A percentile compares a stretch with the other conserved stretches of the same genome.
Evolutionary conservation across 1,139 yeast genomes (phyloP).

Genomic region (Saccharomyces uvarum): DNA sequence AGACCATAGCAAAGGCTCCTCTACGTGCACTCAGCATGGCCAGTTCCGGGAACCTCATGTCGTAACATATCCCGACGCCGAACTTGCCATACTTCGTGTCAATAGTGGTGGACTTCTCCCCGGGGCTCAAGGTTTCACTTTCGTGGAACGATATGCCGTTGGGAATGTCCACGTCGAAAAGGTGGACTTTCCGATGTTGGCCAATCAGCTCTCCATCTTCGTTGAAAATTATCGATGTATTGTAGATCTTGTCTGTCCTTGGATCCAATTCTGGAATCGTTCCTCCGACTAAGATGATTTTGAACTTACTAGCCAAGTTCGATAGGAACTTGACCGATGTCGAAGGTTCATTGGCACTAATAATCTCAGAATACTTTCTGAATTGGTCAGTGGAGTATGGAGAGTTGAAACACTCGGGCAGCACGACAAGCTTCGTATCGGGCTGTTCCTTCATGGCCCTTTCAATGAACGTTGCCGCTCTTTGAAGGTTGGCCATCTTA

Average conservation of each 20-base stretch:
- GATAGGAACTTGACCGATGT: slow-evolving; percentile 46
- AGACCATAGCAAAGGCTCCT: slow-evolving; percentile 79
- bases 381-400: slow-evolving; percentile 88
- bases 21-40: slow-evolving; percentile 72
- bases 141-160: slow-evolving; percentile 83
- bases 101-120: slow-evolving; percentile 71
- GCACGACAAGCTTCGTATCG: slow-evolving; percentile 44
- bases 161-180: slow-evolving; percentile 88
- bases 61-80: slow-evolving; percentile 90
- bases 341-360: slow-evolving; percentile 49
- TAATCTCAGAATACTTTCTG: slow-evolving; percentile 70
- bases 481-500: slow-evolving; percentile 49
- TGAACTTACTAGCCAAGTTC: slow-evolving; percentile 52
- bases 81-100: slow-evolving; percentile 65
- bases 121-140: slow-evolving; percentile 65
- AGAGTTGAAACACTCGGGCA: slow-evolving; percentile 83
- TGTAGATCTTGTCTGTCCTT: slow-evolving; percentile 54
- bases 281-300: slow-evolving; percentile 73
- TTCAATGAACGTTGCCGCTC: slow-evolving; percentile 43
- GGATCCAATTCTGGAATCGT: slow-evolving; percentile 74
- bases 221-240: slow-evolving; percentile 72
- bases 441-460: slow-evolving; percentile 47
- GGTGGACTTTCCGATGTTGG: slow-evolving; percentile 80
- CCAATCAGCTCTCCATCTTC: slow-evolving; percentile 69
- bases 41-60: slow-evolving; percentile 84